Evolutionary conservation across 495 filamentous ascomycete genomes (phyloP), one percentile per base, ranked within the genome.

Genomic region (Parmelia sp.): DNA sequence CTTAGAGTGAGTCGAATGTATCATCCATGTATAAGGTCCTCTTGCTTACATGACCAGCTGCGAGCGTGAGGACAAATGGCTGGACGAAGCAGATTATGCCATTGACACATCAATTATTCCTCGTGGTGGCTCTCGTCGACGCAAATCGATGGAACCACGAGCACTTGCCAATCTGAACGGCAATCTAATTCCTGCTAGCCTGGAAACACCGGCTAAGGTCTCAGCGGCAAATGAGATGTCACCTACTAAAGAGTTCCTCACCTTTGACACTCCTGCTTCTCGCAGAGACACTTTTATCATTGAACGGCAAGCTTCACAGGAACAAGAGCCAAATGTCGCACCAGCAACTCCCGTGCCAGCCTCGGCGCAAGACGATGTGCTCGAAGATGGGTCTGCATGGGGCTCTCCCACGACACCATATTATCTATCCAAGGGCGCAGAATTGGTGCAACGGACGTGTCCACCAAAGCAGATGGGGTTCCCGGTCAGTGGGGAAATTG

Each of bases 71-170:
- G 87, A 88, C 65, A 77, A 84, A 73, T 96, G 86, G 88, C 76
- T 89, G 14, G 83, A 88, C 51, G 88, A 91, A 69, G 71, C 77
- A 6, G 76, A 82, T 5, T 95, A 96, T 71, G 77, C 80, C 29
- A 83, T 93, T 25, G 88, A 92, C 72, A 87, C 85, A 39, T 79
- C 84, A 1, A 76, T 86, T 39, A 76, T 93, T 39, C 90, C 90
- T 25, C 87, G 90, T 3, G 90, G 89, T 11, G 89, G 90, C 23
- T 82, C 82, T 49, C 86, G 90, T 65, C 85, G 91, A 39, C 83
- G 90, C 42, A 96, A 95, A 82, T 91, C 88, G 65, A 96, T 96
- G 92, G 90, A 96, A 74, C 92, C 92, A 4, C 84, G 84, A 65
- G 84, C 88, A 4, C 76, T 96, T 17, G 82, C 85, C 65, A 91